Evolutionary conservation across 2,329 filamentous ascomycete genomes (phyloP), one percentile per base, ranked within the genome.

Genomic region (Phyllosticta ampelicida): DNA sequence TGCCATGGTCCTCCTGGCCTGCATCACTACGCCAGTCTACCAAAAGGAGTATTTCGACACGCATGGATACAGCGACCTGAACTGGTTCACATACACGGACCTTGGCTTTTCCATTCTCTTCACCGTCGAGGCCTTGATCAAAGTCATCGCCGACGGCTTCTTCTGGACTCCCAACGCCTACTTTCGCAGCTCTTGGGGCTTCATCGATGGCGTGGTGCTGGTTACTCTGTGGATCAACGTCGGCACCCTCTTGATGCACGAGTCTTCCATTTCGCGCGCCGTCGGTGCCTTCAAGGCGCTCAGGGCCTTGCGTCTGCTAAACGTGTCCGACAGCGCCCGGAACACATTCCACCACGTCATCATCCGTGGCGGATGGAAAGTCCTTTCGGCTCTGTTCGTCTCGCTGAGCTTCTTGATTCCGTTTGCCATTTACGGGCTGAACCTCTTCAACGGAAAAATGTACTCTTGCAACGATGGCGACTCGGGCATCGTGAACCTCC

Each of bases 111-210:
- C 92, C 1, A 72, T 87, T 1, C 73, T 99, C 13, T 99, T 99
- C 74, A 87, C 87, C 0, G 68, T 89, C 6, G 94, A 99, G 72
- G 90, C 91, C 0, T 67, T 85, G 5, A 91, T 99, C 74, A 99
- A 99, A 71, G 85, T 95, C 58, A 84, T 99, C 65, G 94, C 94
- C 0, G 94, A 99, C 74, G 94, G 94, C 8, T 87, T 96, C 65
- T 87, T 96, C 70, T 97, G 89, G 83, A 96, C 94, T 0, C 94
- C 94, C 0, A 96, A 99, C 72, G 95, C 95, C 2, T 99, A 96
- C 69, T 90, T 96, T 70, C 86, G 94, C 65, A 92, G 92, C 68
- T 92, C 91, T 0, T 99, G 94, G 94, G 95, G 94, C 6, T 85
- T 96, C 61, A 96, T 99, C 63, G 94, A 99, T 68, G 90, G 87